Base-by-base conservation (phyloP, 176 grass and related monocot genomes). In the Musa beccarii region DNA sequence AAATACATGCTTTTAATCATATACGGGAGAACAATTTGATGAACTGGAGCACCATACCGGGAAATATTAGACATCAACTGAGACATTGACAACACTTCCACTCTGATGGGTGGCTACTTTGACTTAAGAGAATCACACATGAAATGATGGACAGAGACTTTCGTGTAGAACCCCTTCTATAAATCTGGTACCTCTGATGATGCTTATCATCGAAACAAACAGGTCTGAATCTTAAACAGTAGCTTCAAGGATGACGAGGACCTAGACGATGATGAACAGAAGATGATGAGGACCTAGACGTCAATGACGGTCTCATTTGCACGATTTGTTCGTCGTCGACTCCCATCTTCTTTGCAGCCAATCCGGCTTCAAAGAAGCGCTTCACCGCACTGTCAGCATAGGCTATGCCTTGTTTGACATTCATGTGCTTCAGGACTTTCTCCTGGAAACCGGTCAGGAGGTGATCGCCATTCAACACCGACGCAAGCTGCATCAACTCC, bases 251-350 rank as follows among this genome's bases (percentile, higher is more conserved):
- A 28, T 70, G 69, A 51, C 0, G 22, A 22, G 22, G 22, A 22
- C 22, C 22, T 22, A 22, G 22, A 22, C 8, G 93, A 15, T 90
- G 88, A 28, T 70, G 65, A 51, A 59, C 34, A 0, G 64, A 34
- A 0, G 34, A 22, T 0, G 78, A 13, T 21, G 90, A 81, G 9
- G 72, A 78, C 78, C 90, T 78, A 69, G 90, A 91, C 20, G 90
- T 99, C 34, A 99, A 84, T 1, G 95, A 99, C 0, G 95, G 95
- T 79, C 95, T 93, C 95, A 99, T 99, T 83, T 93, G 79, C 79
- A 99, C 90, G 21, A 99, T 94, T 69, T 94, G 90, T 52, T 94
- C 95, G 3, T 83, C 84, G 61, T 89, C 68, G 11, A 91, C 86
- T 28, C 88, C 95, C 95, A 96, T 92, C 68, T 59, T 79, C 83